Base-by-base conservation (phyloP, 139 green algal genomes). In the Chlamydomonas incerta region DNA sequence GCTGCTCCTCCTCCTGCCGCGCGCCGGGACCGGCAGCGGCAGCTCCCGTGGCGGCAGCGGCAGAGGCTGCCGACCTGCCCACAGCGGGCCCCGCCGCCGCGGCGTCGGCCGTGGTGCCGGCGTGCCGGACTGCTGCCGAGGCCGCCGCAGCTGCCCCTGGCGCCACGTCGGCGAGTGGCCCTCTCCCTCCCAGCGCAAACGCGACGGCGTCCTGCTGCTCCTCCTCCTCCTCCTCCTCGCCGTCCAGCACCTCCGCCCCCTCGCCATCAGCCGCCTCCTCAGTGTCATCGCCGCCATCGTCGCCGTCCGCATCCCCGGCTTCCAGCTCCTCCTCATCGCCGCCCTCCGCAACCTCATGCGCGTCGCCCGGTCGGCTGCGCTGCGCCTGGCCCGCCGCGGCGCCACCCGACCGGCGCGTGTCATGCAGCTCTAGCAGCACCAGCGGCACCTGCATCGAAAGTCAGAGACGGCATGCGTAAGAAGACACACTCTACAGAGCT, bases 381-480 rank as follows among this genome's bases (percentile, higher is more conserved):
- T n/a, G n/a, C n/a, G n/a, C n/a, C n/a, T n/a, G n/a, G n/a, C n/a
- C n/a, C n/a, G n/a, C n/a, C n/a, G n/a, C n/a, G n/a, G n/a, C n/a
- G n/a, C n/a, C 41, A 50, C 8, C 41, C 41, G 41, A 50, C 5
- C 60, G 37, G 10, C 75, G 60, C 41, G 29, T n/a, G 37, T 83
- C 75, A 37, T 83, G 62, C 58, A 83, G 75, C 75, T 83, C 75
- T 35, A 83, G 26, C 60, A 72, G 37, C 62, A 83, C 75, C 41
- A 83, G 63, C 29, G 75, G 75, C 41, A 63, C 26, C 75, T 83
- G 75, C 73, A 23, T 50, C n/a, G n/a, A n/a, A n/a, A n/a, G n/a
- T n/a, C n/a, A n/a, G n/a, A n/a, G n/a, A n/a, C n/a, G n/a, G n/a
- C n/a, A n/a, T n/a, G n/a, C n/a, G n/a, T n/a, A n/a, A n/a, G n/a